A percentile compares a stretch with the other conserved stretches of the same genome.
phyloP scores from a whole-genome alignment of 768 basidiomycete species.

The Nevesoporus exiguus region DNA sequence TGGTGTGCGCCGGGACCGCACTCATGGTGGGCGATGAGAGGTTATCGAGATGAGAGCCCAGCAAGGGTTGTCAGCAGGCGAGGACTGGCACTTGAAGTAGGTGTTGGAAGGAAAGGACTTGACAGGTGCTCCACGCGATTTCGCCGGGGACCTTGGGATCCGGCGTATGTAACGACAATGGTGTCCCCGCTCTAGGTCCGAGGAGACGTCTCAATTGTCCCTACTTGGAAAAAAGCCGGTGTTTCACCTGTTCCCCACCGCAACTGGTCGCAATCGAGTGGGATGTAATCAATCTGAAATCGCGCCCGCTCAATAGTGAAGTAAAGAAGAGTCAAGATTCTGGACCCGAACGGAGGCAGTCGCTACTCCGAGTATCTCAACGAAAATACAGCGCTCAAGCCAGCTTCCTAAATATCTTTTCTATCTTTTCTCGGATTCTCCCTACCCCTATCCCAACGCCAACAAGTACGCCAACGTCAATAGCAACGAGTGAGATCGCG shows the following conservation, averaged over 20 bases:
- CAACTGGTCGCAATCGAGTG: background rate
- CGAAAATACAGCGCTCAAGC: background rate
- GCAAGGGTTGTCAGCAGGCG: background rate
- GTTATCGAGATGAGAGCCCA: background rate
- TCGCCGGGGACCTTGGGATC: background rate
- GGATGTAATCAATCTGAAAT: background rate
- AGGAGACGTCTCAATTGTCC: slow-evolving; percentile 8
- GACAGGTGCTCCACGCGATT: background rate
- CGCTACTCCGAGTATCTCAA: background rate
- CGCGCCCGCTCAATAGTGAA: background rate
- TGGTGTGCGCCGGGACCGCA: slow-evolving; percentile 8
- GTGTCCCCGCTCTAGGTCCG: slow-evolving; percentile 16
- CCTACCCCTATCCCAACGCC: slow-evolving; percentile 22
- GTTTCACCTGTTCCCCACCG: slow-evolving; percentile 6
- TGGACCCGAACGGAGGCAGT: background rate
- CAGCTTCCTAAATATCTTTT: slow-evolving; percentile 16
- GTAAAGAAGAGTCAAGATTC: background rate
- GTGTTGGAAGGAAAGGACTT: slow-evolving; percentile 9
- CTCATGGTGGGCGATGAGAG: background rate
- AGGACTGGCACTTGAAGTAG: slow-evolving; percentile 3
- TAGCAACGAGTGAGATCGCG: slow-evolving; percentile 58
- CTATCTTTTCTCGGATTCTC: slow-evolving; percentile 23
- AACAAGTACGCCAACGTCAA: slow-evolving; percentile 56
- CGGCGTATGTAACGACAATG: slow-evolving; percentile 19
- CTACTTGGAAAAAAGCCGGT: background rate